Conservation (phyloP, 179 eudicot species). For the Patellifolia procumbens region DNA sequence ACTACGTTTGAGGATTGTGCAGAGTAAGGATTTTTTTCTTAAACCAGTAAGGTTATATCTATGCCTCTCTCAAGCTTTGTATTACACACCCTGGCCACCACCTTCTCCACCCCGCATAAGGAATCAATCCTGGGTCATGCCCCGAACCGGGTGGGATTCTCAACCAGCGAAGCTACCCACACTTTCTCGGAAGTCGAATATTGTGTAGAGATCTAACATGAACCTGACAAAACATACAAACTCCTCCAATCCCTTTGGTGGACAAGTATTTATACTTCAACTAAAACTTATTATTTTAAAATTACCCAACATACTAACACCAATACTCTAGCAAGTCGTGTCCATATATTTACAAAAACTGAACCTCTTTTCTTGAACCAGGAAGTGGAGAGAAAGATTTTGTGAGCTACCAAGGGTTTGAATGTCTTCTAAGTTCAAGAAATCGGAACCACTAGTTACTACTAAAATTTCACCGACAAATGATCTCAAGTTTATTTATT, state of each 20-base stretch:
- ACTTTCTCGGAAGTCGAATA: background rate
- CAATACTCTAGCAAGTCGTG: background rate
- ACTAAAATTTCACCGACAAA: slow-evolving; percentile 11
- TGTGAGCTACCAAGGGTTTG: background rate
- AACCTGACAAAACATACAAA: background rate
- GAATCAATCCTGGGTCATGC: background rate
- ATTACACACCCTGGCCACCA: background rate
- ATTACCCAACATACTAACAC: slow-evolving; percentile 8
- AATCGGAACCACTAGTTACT: background rate
- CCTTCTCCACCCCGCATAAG: background rate
- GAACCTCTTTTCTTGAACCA: background rate
- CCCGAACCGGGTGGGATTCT: too few relatives aligned
- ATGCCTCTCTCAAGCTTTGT: background rate
- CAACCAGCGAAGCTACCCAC: background rate
- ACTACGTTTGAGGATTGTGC: background rate
- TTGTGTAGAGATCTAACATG: background rate
- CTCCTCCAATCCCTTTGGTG: background rate
- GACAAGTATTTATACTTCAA: background rate
- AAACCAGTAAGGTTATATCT: background rate
- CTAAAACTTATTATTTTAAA: background rate
- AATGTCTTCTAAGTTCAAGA: background rate
- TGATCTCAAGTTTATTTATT: background rate
- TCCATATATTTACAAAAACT: background rate
- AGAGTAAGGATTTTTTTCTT: background rate
- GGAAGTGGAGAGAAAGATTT: background rate